Conservation (phyloP, 73 alveolate species). For the Symbiodinium pilosum region DNA sequence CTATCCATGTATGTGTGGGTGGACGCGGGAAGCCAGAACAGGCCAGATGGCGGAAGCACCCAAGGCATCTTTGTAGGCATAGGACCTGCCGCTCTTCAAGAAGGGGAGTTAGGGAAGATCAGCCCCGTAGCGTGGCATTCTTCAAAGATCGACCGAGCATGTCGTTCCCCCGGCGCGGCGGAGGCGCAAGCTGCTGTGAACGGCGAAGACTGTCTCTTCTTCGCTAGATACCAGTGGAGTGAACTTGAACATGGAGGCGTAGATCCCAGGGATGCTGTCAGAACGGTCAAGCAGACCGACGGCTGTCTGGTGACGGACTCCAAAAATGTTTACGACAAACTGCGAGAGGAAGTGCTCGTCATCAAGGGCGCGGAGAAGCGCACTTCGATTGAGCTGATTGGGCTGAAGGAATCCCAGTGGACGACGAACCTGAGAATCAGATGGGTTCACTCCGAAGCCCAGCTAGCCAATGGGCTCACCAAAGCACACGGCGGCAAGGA, state of each 20-base stretch:
- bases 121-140: constrained; percentile 7
- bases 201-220: constrained; percentile 5
- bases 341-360: neutral
- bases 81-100: neutral
- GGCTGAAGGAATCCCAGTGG: neutral
- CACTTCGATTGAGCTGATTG: neutral
- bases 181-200: neutral
- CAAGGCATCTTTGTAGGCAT: neutral
- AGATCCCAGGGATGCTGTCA: neutral
- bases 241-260: neutral
- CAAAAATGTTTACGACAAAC: neutral
- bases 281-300: neutral
- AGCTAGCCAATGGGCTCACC: neutral
- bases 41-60: constrained; percentile 13
- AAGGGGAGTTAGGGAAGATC: neutral
- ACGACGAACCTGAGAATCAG: neutral
- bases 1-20: neutral
- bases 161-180: neutral
- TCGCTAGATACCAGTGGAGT: neutral
- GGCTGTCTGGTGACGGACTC: constrained; percentile 24
- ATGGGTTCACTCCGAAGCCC: constrained; percentile 35
- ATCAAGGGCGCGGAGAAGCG: constrained; percentile 16
- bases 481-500: neutral
- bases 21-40: constrained; percentile 8
- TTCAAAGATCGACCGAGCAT: neutral